These are phyloP conservation scores for Fagopyrum homotropicum DNA, from an alignment of 148 eudicot species.

Conservation along the genomic window DNA sequence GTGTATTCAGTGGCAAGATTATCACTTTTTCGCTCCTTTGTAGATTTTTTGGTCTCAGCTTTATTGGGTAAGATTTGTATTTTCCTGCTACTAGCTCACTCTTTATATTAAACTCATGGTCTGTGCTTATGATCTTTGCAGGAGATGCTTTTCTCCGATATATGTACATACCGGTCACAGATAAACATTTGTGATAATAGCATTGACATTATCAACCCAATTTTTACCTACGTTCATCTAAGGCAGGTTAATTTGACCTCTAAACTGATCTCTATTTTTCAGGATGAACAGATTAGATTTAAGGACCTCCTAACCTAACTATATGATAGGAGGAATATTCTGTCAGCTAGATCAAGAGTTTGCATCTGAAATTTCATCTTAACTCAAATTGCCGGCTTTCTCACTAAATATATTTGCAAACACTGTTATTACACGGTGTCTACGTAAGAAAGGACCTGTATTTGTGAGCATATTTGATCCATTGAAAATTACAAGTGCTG, in stretches of 20 bases:
- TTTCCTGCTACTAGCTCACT: neutral
- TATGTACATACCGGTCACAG: neutral
- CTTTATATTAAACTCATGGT: too few species aligned
- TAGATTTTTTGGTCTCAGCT: neutral
- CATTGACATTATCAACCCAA: neutral
- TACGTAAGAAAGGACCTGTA: too few species aligned
- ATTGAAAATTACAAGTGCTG: too few species aligned
- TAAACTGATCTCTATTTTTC: neutral
- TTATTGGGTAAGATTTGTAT: neutral
- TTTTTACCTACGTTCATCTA: neutral
- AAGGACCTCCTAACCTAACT: too few species aligned
- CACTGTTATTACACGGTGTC: too few species aligned
- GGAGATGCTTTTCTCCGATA: neutral
- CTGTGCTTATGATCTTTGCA: neutral
- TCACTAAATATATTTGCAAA: too few species aligned
- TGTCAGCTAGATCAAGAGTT: too few species aligned
- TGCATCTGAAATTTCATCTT: too few species aligned
- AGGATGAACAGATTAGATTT: neutral
- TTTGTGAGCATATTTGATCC: too few species aligned
- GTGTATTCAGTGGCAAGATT: neutral
- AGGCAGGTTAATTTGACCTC: neutral
- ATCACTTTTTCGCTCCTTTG: too few species aligned
- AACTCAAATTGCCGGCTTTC: too few species aligned
- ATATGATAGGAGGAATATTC: too few species aligned
- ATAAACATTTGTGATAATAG: neutral